These are phyloP conservation scores for Russula vinacea DNA, from an alignment of 768 basidiomycete species.

Conservation along the genomic window DNA sequence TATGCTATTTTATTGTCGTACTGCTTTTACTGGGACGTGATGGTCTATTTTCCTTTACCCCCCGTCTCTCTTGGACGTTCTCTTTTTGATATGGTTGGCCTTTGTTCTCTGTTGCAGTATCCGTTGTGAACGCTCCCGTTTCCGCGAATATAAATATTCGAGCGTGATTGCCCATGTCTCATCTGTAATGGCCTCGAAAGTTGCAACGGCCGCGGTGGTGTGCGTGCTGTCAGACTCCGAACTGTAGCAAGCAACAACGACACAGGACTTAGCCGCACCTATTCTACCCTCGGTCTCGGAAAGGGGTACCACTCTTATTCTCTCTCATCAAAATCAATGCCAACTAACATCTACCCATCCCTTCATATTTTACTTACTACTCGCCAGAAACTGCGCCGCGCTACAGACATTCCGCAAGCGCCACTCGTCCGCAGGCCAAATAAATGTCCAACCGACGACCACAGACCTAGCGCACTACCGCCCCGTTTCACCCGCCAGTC, in stretches of 20 bases:
- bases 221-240: constrained; percentile 28
- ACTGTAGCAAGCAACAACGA: constrained; percentile 4
- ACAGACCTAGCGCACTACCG: constrained; percentile 93
- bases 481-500: constrained; percentile 34
- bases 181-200: constrained; percentile 63
- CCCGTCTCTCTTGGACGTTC: too few species aligned
- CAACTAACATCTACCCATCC: not conserved
- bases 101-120: too few species aligned
- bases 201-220: constrained; percentile 60
- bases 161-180: not conserved
- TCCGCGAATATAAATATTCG: too few species aligned
- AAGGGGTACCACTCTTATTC: constrained; percentile 53
- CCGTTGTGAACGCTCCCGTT: too few species aligned
- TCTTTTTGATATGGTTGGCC: too few species aligned
- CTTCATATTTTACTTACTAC: not conserved
- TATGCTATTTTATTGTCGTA: too few species aligned
- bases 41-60: too few species aligned
- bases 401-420: constrained; percentile 97
- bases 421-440: constrained; percentile 60
- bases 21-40: too few species aligned
- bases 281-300: constrained; percentile 77
- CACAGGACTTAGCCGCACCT: constrained; percentile 82
- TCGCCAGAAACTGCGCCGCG: constrained; percentile 73
- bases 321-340: not conserved
- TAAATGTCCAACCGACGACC: constrained; percentile 68